Conservation (phyloP, 805 yeast genomes). For the Metschnikowia reukaufii region DNA sequence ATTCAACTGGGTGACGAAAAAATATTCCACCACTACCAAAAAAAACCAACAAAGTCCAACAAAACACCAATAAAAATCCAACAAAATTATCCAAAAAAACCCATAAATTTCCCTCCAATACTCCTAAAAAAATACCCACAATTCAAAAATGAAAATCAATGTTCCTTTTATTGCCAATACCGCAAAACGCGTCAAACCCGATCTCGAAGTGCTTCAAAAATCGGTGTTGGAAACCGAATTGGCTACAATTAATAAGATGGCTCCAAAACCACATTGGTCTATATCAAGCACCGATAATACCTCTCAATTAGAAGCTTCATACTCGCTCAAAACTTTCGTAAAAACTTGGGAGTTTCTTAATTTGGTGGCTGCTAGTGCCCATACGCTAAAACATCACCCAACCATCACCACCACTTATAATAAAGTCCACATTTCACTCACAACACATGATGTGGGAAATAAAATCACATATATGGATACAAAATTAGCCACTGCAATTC, state of each 20-base stretch:
- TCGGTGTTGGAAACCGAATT: slow-evolving; percentile 18
- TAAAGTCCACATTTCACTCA: slow-evolving; percentile 50
- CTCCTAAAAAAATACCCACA: not conserved
- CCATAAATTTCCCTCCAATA: not conserved
- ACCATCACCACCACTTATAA: slow-evolving; percentile 64
- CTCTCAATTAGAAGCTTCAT: slow-evolving; percentile 32
- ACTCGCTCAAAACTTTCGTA: slow-evolving; percentile 51
- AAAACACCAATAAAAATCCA: too few relatives aligned
- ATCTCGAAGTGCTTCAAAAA: slow-evolving; percentile 10
- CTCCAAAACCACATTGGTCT: slow-evolving; percentile 20
- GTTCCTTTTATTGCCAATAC: slow-evolving; percentile 8
- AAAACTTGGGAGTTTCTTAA: slow-evolving; percentile 68
- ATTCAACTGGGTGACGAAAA: too few relatives aligned
- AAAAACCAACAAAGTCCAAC: too few relatives aligned
- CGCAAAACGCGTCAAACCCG: slow-evolving; percentile 4
- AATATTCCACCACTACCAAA: too few relatives aligned
- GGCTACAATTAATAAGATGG: slow-evolving; percentile 55
- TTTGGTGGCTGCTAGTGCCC: slow-evolving; percentile 56
- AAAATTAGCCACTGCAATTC: slow-evolving; percentile 49
- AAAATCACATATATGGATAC: slow-evolving; percentile 57
- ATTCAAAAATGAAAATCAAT: slow-evolving; percentile 11
- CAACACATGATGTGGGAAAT: slow-evolving; percentile 62
- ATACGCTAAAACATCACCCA: slow-evolving; percentile 68
- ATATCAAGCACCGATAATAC: not conserved
- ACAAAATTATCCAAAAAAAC: not conserved